A percentile compares a stretch with the other conserved stretches of the same genome.
Evolutionary conservation across 305 asterid species (phyloP).

Genomic region (Fraxinus xanthoxyloides): DNA sequence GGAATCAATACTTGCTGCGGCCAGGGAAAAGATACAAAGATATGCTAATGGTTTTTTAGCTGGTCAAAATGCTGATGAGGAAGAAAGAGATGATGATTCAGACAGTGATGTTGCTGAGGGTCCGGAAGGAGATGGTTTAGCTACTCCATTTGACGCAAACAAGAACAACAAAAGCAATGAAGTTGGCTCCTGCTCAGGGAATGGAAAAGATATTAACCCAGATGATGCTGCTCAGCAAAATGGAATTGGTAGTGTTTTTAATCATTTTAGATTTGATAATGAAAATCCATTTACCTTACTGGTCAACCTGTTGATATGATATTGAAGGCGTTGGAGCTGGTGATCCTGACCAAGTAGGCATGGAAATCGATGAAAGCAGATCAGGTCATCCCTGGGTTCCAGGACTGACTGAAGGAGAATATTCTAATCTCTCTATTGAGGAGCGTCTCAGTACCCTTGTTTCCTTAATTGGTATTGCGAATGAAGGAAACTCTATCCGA

Average conservation of each 20-base stretch:
- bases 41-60: constrained; percentile 76
- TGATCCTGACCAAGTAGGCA: constrained; percentile 55
- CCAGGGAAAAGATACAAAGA: constrained; percentile 86
- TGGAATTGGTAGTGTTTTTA: constrained; percentile 47
- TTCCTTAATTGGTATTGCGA: constrained; percentile 82
- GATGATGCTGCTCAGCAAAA: constrained; percentile 38
- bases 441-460: constrained; percentile 96
- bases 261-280: constrained; percentile 8
- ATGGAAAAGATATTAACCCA: constrained; percentile 45
- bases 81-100: constrained; percentile 93
- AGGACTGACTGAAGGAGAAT: constrained; percentile 97
- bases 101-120: constrained; percentile 87
- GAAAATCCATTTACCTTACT: constrained; percentile 14
- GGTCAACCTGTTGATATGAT: constrained; percentile 8
- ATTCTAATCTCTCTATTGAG: constrained; percentile 83
- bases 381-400: constrained; percentile 94
- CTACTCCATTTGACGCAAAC: constrained; percentile 51
- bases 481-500: constrained; percentile 96
- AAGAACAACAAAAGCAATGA: constrained; percentile 42
- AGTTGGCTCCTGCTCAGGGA: constrained; percentile 41
- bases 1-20: constrained; percentile 71
- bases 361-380: constrained; percentile 84
- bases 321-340: constrained; percentile 45
- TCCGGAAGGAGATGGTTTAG: constrained; percentile 73
- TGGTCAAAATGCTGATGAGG: constrained; percentile 84